Base-by-base conservation (phyloP, 2,329 filamentous ascomycete genomes). In the Gremmenia infestans region DNA sequence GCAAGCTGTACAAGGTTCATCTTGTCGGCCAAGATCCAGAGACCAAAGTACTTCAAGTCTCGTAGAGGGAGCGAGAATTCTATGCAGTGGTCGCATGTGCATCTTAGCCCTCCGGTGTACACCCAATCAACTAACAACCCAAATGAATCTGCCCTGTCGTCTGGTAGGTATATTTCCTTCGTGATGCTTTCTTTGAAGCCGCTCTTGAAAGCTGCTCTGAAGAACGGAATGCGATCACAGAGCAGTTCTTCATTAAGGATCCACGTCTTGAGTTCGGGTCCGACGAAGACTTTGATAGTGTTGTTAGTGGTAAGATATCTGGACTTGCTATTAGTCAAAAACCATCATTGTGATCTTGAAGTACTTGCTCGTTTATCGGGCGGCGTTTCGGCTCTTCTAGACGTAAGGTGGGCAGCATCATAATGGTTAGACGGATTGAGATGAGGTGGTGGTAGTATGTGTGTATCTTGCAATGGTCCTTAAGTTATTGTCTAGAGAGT, bases 181-280 rank as follows among this genome's bases (percentile, higher is more conserved):
- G 7, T n/a, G 6, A n/a, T 9, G 3, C 40, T 22, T n/a, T 56
- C 55, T 2, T 37, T 49, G 17, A 52, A 51, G 1, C 17, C n/a
- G 11, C 25, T 22, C 35, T 51, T 35, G 19, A 60, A 56, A 4
- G 50, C 55, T 6, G 15, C 37, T 22, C n/a, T 23, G 25, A 60
- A 60, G 46, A 39, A 55, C 2, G 22, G 40, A 4, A 50, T 28
- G 4, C 35, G 40, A 17, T 53, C 49, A 15, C 45, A 57, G 5
- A 58, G 22, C 3, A 56, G 9, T 2, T 58, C 46, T n/a, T 57
- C 49, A 8, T 40, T 17, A 8, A 60, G 32, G 12, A 12, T 45
- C 42, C 47, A 55, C 9, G 28, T 17, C 22, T 39, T 50, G 5
- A 12, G 43, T 11, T 43, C 17, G 8, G 36, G 35, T 2, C 52